These are phyloP conservation scores for Fusarium nematophilum DNA, from an alignment of 2,329 filamentous ascomycete genomes.

Conservation along the genomic window DNA sequence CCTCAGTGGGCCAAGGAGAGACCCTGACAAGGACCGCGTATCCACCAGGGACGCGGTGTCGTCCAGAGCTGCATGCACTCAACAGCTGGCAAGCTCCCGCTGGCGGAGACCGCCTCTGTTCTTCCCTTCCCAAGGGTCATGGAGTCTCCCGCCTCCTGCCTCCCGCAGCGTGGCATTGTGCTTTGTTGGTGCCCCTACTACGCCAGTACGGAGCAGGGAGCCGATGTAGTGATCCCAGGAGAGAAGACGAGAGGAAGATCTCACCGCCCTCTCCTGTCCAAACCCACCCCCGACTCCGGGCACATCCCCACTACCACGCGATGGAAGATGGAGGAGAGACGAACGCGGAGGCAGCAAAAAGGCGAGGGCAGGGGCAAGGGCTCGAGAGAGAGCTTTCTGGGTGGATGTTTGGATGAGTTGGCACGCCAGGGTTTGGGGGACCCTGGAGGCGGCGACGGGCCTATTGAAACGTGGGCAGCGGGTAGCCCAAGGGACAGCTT, in stretches of 20 bases:
- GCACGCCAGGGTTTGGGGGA: slow-evolving; percentile 23
- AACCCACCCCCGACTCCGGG: background rate
- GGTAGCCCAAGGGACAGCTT: slow-evolving; percentile 12
- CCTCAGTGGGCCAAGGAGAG: slow-evolving; percentile 21
- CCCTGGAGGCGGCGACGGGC: slow-evolving; percentile 20
- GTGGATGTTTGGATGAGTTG: slow-evolving; percentile 24
- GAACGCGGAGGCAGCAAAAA: slow-evolving; percentile 21
- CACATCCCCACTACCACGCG: slow-evolving; percentile 26
- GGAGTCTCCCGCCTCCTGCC: too few species aligned
- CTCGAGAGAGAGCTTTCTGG: background rate
- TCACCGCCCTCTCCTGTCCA: slow-evolving; percentile 21
- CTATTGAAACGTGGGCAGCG: slow-evolving; percentile 24
- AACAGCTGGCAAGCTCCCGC: slow-evolving; percentile 36
- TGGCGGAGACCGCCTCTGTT: slow-evolving; percentile 23
- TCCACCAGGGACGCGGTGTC: slow-evolving; percentile 25
- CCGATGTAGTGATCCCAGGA: slow-evolving; percentile 10
- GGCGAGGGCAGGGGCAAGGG: background rate
- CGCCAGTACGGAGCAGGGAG: background rate
- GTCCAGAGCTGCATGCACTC: slow-evolving; percentile 43
- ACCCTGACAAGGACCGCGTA: slow-evolving; percentile 24
- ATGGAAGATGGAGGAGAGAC: slow-evolving; percentile 12
- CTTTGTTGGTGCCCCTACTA: slow-evolving; percentile 25
- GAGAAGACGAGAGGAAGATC: slow-evolving; percentile 11
- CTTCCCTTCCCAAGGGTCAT: slow-evolving; percentile 8
- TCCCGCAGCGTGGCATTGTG: slow-evolving; percentile 19